Percentiles rank a stretch among this genome's conserved stretches.
Conservation (phyloP, 129 eudicot species). For the Centaurea solstitialis region DNA sequence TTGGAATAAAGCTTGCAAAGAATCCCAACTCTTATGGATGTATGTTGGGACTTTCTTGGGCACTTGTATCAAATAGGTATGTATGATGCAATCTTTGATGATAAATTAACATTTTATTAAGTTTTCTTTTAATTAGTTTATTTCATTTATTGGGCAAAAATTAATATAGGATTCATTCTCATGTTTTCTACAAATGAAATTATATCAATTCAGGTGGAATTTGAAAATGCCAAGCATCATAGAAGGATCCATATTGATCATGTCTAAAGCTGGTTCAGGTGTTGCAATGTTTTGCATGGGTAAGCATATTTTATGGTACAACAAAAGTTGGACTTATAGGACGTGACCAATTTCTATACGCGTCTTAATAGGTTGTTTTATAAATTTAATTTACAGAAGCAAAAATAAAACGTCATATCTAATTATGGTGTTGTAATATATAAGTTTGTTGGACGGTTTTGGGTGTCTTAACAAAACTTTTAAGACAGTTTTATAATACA, state of each 20-base stretch:
- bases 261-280: constrained; percentile 70
- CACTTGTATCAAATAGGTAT: constrained; percentile 60
- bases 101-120: not conserved
- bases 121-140: not conserved
- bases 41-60: constrained; percentile 60
- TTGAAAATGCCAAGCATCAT: constrained; percentile 52
- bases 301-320: not conserved
- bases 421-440: too few species aligned
- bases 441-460: too few species aligned
- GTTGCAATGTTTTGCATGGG: constrained; percentile 69
- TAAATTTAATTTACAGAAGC: too few species aligned
- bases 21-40: constrained; percentile 75
- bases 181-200: not conserved
- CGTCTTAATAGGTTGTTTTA: too few species aligned
- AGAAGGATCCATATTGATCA: constrained; percentile 50
- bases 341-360: too few species aligned
- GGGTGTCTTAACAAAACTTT: too few species aligned
- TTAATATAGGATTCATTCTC: not conserved
- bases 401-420: too few species aligned
- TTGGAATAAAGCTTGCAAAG: constrained; percentile 47
- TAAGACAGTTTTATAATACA: too few species aligned
- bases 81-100: not conserved
- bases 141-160: not conserved
- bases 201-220: constrained; percentile 46
- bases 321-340: too few species aligned